Percentiles rank a stretch among this genome's conserved stretches.
Evolutionary conservation across 805 yeast genomes (phyloP).

Genomic region (Suhomyces canberraensis): DNA sequence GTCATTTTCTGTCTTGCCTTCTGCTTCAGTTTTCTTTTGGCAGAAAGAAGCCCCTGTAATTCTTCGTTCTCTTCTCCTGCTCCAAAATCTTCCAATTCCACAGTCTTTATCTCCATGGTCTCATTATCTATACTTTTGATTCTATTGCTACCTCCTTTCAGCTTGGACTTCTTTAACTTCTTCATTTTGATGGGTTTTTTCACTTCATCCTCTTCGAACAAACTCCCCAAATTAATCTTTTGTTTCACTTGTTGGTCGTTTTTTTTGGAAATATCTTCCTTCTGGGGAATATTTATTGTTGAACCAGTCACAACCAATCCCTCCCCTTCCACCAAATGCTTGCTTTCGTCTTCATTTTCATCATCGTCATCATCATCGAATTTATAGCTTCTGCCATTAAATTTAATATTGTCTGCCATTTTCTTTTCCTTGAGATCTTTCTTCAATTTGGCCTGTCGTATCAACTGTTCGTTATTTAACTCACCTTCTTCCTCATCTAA

Average conservation of each 20-base stretch:
- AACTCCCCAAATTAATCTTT: not conserved
- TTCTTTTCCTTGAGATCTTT: constrained; percentile 24
- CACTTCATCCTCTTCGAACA: constrained; percentile 11
- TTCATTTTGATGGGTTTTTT: constrained; percentile 34
- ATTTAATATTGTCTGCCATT: constrained; percentile 21
- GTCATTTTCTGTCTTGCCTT: constrained; percentile 23
- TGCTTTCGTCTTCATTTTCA: constrained; percentile 4
- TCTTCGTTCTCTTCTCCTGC: constrained; percentile 28
- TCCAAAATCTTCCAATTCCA: constrained; percentile 25
- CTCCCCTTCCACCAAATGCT: too few relatives aligned
- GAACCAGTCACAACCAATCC: not conserved
- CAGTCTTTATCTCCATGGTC: constrained; percentile 14
- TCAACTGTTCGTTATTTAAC: constrained; percentile 39
- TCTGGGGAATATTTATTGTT: not conserved
- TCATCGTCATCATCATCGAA: constrained; percentile 11
- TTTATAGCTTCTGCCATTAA: constrained; percentile 17
- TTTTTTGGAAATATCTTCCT: not conserved
- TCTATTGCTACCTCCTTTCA: constrained; percentile 16
- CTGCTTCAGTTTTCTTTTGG: constrained; percentile 26
- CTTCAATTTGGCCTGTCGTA: constrained; percentile 23
- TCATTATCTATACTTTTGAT: not conserved
- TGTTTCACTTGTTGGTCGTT: not conserved
- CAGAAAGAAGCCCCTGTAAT: constrained; percentile 28
- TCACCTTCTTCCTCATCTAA: constrained; percentile 29
- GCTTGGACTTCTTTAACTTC: constrained; percentile 38